Evolutionary conservation across 352 stramenopile genomes (phyloP), one percentile per base, ranked within the genome.

Genomic region (Phytophthora rubi): DNA sequence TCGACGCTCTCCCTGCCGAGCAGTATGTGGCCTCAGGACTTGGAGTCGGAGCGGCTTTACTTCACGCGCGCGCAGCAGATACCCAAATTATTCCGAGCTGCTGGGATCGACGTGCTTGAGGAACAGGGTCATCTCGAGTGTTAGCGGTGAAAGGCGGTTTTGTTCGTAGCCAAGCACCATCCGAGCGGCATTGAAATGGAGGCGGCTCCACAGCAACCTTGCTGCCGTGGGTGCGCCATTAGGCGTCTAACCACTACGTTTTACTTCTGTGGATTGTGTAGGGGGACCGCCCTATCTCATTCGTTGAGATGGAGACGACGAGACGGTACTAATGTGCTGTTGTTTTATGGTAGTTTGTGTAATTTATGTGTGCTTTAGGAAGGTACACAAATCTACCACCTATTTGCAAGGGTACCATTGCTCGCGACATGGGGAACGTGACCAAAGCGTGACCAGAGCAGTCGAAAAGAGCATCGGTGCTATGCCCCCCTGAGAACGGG

Each of bases 251-350:
- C 23, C 18, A 21, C 4, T 52, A 39, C 37, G 37, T 18, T 13
- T 61, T 37, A 37, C 13, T 61, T 1, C 8, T 16, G 1, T 61
- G 35, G 23, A 33, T 56, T 7, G 8, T 51, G 3, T 35, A 57
- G 1, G 30, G 28, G 18, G 57, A 64, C 30, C 58, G 35, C 45
- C 48, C 45, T 10, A 32, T 47, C 15, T 57, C 58, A 15, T 57
- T 55, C 30, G 47, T 63, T 8, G 26, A 63, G 26, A 44, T 63
- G 16, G 44, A 63, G 44, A n/a, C 57, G n/a, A 53, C 45, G n/a
- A 23, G 30, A 32, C 9, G 35, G 54, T 26, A 26, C 23, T 49
- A 23, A 23, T 3, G 9, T 5, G 13, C 3, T n/a, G 9, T 10
- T 21, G n/a, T 9, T 49, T 49, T 49, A 23, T 49, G 23, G 23